phyloP scores from a whole-genome alignment of 2,329 filamentous ascomycete genomes.

The Nemania sp. region DNA sequence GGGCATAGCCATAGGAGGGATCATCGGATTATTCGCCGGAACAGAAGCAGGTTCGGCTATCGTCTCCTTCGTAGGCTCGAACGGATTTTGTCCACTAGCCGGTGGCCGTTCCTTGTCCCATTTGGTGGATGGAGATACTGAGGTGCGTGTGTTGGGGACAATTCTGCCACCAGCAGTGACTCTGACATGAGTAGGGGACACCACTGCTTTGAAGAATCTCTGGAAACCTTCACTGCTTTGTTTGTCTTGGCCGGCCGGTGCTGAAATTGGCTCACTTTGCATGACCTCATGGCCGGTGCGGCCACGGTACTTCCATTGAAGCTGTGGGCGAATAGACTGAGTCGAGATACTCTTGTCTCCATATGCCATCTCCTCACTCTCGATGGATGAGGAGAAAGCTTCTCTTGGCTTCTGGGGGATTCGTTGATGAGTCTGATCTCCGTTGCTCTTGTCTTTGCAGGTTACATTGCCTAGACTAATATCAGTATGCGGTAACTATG shows the following conservation, averaged over 20 bases:
- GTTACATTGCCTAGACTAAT: slow-evolving; percentile 33
- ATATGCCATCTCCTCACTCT: slow-evolving; percentile 43
- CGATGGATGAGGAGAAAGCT: slow-evolving; percentile 42
- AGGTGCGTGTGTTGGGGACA: slow-evolving; percentile 63
- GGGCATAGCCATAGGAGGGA: slow-evolving; percentile 28
- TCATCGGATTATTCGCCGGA: slow-evolving; percentile 18
- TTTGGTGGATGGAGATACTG: slow-evolving; percentile 57
- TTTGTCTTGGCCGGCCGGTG: slow-evolving; percentile 55
- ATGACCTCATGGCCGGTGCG: slow-evolving; percentile 49
- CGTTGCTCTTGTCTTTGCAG: slow-evolving; percentile 31
- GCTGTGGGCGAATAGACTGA: slow-evolving; percentile 24
- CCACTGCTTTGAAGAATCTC: slow-evolving; percentile 68
- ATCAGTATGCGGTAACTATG: neutral
- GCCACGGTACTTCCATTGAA: slow-evolving; percentile 50
- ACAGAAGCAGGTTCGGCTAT: slow-evolving; percentile 19
- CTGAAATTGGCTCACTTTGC: slow-evolving; percentile 53
- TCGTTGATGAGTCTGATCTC: slow-evolving; percentile 26
- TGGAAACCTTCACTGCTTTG: slow-evolving; percentile 69
- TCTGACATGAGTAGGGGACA: slow-evolving; percentile 67
- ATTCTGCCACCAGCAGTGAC: slow-evolving; percentile 70
- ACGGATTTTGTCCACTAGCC: slow-evolving; percentile 29
- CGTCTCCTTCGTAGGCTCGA: slow-evolving; percentile 32
- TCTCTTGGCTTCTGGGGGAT: slow-evolving; percentile 39
- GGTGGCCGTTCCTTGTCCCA: slow-evolving; percentile 47
- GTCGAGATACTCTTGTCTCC: slow-evolving; percentile 41